phyloP scores from a whole-genome alignment of 805 yeast species.

The Kluyveromyces lactis region DNA sequence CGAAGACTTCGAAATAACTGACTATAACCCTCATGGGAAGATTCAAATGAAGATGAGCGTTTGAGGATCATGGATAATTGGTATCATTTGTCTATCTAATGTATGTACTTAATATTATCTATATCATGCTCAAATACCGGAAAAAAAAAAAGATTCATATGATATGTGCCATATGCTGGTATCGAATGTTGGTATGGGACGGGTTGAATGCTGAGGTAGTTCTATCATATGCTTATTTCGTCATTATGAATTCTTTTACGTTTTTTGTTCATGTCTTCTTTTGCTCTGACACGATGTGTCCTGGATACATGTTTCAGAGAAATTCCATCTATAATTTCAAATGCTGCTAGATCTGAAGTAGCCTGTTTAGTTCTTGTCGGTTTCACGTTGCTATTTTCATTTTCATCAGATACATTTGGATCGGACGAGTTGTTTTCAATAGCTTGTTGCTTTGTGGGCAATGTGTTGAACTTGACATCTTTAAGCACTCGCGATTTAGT shows the following conservation, averaged over 20 bases:
- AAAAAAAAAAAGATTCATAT: no score
- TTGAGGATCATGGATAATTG: conserved; percentile 25
- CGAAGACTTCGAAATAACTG: conserved; percentile 79
- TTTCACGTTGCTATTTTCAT: background rate
- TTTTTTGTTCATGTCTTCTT: conserved; percentile 3
- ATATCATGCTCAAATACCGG: no score
- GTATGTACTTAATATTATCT: no score
- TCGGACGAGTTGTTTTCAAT: no score
- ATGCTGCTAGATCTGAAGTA: conserved; percentile 33
- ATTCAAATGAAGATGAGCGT: conserved; percentile 98
- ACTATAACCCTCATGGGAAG: conserved; percentile 71
- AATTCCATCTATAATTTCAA: conserved; percentile 32
- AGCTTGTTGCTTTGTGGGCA: no score
- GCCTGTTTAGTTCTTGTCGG: no score
- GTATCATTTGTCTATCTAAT: background rate
- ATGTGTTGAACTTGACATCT: no score
- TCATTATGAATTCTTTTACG: background rate
- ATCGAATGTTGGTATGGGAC: no score
- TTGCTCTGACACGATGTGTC: conserved; percentile 18
- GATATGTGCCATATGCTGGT: no score
- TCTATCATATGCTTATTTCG: background rate
- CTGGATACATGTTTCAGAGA: conserved; percentile 15
- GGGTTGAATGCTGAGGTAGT: no score
- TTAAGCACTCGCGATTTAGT: no score
- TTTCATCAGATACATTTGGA: conserved; percentile 10